phyloP scores from a whole-genome alignment of 192 early-diverging fungal species.

The Coemansia sp. region DNA sequence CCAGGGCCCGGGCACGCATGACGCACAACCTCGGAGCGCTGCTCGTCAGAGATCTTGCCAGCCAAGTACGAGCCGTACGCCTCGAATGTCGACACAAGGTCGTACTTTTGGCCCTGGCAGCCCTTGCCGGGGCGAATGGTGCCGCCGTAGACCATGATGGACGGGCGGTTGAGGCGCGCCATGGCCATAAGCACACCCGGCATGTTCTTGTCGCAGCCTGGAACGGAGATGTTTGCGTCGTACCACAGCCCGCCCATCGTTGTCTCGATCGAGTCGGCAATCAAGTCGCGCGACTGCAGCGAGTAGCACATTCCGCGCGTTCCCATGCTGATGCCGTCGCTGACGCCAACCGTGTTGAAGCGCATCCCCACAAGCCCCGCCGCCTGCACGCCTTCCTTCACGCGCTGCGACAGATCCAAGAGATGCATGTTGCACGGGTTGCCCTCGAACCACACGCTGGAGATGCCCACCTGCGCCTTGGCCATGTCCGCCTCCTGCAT shows the following conservation, averaged over 20 bases:
- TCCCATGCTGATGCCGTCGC: conserved; percentile 97
- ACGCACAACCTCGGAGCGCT: conserved; percentile 72
- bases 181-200: conserved; percentile 96
- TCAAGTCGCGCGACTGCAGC: conserved; percentile 94
- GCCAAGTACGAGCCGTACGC: conserved; percentile 90
- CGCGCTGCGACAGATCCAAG: conserved; percentile 76
- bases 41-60: conserved; percentile 85
- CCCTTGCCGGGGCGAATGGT: conserved; percentile 82
- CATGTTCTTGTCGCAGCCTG: conserved; percentile 98
- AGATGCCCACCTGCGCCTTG: conserved; percentile 94
- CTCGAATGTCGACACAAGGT: conserved; percentile 98
- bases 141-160: conserved; percentile 97
- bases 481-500: conserved; percentile 76
- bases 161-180: conserved; percentile 93
- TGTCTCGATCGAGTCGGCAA: conserved; percentile 99
- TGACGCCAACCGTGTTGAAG: conserved; percentile 98
- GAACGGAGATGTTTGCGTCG: conserved; percentile 96
- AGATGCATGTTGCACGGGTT: conserved; percentile 99
- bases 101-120: conserved; percentile 64
- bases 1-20: conserved; percentile 86
- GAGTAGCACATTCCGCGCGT: conserved; percentile 97
- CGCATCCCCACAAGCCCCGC: conserved; percentile 91
- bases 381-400: conserved; percentile 90
- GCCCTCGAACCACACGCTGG: conserved; percentile 98
- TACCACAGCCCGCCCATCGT: conserved; percentile 99